Conservation (phyloP, 805 yeast species). For the Saturnispora diversa region DNA sequence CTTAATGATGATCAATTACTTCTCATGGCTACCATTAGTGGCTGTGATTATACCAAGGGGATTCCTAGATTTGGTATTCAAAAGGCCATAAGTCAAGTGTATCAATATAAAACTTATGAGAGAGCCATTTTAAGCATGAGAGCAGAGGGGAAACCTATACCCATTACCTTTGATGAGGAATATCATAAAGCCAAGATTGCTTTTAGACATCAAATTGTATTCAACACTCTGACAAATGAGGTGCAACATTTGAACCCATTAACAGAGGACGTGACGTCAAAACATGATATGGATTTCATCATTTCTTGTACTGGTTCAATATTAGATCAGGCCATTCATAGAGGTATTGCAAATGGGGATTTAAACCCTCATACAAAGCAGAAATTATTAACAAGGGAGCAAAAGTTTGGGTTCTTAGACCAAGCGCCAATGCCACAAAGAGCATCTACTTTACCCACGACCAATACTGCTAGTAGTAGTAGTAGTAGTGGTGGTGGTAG, state of each 20-base stretch:
- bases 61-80: slow-evolving; percentile 72
- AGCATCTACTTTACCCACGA: slow-evolving; percentile 8
- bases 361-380: slow-evolving; percentile 56
- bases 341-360: slow-evolving; percentile 52
- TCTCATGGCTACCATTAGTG: slow-evolving; percentile 79
- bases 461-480: background rate
- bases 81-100: slow-evolving; percentile 59
- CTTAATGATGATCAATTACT: slow-evolving; percentile 54
- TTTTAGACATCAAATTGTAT: slow-evolving; percentile 80
- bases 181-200: slow-evolving; percentile 64
- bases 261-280: slow-evolving; percentile 33
- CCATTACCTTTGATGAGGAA: slow-evolving; percentile 51
- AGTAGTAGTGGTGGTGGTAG: too few species aligned
- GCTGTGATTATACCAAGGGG: slow-evolving; percentile 94
- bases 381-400: slow-evolving; percentile 41
- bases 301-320: slow-evolving; percentile 39
- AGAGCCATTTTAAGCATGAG: slow-evolving; percentile 48
- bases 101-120: slow-evolving; percentile 43
- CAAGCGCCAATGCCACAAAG: slow-evolving; percentile 3
- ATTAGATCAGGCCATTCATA: slow-evolving; percentile 41
- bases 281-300: slow-evolving; percentile 22
- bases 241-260: slow-evolving; percentile 55
- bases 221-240: slow-evolving; percentile 46
- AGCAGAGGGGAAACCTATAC: slow-evolving; percentile 56
- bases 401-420: slow-evolving; percentile 19